Evolutionary conservation across 371 early-diverging fungal species (phyloP), one percentile per base, ranked within the genome.

Genomic region (Mortierella polycephala): DNA sequence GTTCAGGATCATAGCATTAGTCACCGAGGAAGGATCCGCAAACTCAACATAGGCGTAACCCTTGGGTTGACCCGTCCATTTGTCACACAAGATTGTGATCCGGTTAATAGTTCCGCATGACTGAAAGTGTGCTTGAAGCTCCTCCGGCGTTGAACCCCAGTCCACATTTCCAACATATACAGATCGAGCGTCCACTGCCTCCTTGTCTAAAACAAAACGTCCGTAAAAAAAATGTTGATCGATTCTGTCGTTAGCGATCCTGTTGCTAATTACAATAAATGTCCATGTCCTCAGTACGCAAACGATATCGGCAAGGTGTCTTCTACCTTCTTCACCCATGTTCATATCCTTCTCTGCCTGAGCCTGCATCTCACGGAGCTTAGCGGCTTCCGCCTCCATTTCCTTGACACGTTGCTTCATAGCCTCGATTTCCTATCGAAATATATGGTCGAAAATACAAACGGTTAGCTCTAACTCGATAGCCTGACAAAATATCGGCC

Each of bases 21-120:
- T 85, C n/a, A 98, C 96, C 4, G 90, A 88, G 4, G 88, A 84
- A 10, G 90, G 84, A 65, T 97, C 94, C 37, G 95, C 95, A 90
- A 99, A 99, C 83, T 99, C 98, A 14, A 99, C 90, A 73, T 98
- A 99, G n/a, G 97, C 98, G 82, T 90, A 96, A 82, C 99, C 99
- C 81, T 98, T 98, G 52, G 99, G 99, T 74, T 96, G 96, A 7
- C 97, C 97, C 14, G 96, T 96, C 77, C 85, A 95, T 83, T 96
- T 96, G 83, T 99, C 96, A 76, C 95, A 95, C 44, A 96, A 82
- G 74, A 98, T 98, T 13, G 98, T 98, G 14, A 98, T 95, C 47
- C 99, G 89, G 84, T 97, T 97, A 72, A 99, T 97, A 21, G 93
- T 91, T n/a, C 99, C 99, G 81, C 98, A 97, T 10, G 95, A 89